phyloP scores from a whole-genome alignment of 805 yeast genomes.

The Starmera dryadoides region DNA sequence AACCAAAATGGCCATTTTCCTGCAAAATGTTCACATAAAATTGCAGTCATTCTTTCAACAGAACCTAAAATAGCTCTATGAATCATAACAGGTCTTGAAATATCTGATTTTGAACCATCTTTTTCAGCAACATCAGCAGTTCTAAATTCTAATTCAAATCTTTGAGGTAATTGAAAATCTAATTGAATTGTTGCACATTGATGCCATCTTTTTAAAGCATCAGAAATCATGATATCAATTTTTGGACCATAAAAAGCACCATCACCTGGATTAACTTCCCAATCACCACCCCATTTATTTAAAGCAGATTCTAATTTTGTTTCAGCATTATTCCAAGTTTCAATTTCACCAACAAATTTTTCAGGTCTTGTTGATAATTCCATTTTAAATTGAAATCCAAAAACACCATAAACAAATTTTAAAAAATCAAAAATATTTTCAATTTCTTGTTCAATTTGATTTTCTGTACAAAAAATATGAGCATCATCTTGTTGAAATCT shows the following conservation, averaged over 20 bases:
- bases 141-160: constrained; percentile 87
- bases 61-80: constrained; percentile 99
- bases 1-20: constrained; percentile 99
- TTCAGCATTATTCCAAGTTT: constrained; percentile 93
- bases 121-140: constrained; percentile 47
- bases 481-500: constrained; percentile 99
- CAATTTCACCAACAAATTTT: constrained; percentile 88
- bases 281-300: constrained; percentile 76
- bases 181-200: constrained; percentile 99
- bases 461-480: constrained; percentile 91
- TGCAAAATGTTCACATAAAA: constrained; percentile 94
- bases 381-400: constrained; percentile 95
- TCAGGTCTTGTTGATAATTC: constrained; percentile 97
- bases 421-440: constrained; percentile 80
- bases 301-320: constrained; percentile 74
- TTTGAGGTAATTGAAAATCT: constrained; percentile 94
- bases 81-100: constrained; percentile 93
- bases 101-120: constrained; percentile 38
- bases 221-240: constrained; percentile 93
- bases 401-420: constrained; percentile 77
- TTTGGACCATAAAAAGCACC: constrained; percentile 96
- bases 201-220: constrained; percentile 93
- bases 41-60: constrained; percentile 98
- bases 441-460: constrained; percentile 84
- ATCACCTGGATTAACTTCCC: constrained; percentile 96